phyloP scores from a whole-genome alignment of 306 rosid species.

The Lathyrus tuberosus region DNA sequence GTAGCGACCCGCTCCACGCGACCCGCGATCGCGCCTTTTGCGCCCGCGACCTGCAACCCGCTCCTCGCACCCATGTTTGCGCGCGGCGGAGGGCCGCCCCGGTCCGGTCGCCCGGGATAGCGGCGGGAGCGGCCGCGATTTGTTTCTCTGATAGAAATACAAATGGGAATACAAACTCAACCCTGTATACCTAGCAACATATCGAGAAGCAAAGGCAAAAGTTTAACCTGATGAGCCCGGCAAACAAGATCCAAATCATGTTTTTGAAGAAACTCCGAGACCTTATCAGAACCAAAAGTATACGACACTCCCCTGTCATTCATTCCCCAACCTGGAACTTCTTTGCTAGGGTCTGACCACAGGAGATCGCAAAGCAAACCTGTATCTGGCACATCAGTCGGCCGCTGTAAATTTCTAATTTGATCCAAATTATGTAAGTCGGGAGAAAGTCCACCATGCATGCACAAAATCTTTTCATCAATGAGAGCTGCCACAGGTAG shows the following conservation, averaged over 20 bases:
- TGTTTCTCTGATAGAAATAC: constrained; percentile 16
- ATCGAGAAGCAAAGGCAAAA: constrained; percentile 31
- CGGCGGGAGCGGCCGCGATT: no score
- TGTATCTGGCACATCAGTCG: constrained; percentile 81
- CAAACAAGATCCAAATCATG: constrained; percentile 91
- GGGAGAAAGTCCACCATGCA: constrained; percentile 94
- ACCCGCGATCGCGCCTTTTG: no score
- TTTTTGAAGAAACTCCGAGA: constrained; percentile 74
- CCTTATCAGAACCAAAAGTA: constrained; percentile 85
- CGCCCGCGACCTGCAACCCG: no score
- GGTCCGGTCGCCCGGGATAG: no score
- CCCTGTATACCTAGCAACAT: constrained; percentile 22
- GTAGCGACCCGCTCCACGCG: no score
- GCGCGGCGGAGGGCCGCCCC: no score
- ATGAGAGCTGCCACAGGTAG: constrained; percentile 87
- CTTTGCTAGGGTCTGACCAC: constrained; percentile 92
- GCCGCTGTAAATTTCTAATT: constrained; percentile 67
- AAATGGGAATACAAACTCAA: constrained; percentile 39
- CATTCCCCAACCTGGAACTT: constrained; percentile 75
- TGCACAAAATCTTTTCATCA: constrained; percentile 83
- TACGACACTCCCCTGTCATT: constrained; percentile 84
- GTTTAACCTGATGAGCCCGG: constrained; percentile 90
- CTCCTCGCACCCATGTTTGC: no score
- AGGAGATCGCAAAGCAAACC: constrained; percentile 94
- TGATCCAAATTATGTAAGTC: constrained; percentile 69